phyloP scores from a whole-genome alignment of 2,329 filamentous ascomycete species.

The Fusarium pseudonygamai region DNA sequence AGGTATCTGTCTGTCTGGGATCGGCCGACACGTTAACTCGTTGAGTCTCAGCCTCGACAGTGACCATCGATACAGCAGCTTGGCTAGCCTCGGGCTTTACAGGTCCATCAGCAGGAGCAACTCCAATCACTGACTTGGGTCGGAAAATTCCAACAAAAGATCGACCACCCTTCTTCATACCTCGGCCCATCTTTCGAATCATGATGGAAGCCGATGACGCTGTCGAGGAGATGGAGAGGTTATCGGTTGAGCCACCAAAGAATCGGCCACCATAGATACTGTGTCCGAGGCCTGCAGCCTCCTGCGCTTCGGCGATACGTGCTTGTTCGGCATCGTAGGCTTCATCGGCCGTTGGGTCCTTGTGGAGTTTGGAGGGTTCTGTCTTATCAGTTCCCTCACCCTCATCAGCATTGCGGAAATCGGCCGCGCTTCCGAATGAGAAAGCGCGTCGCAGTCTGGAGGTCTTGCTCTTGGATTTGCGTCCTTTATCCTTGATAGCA shows the following conservation, averaged over 20 bases:
- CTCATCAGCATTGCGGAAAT: constrained; percentile 80
- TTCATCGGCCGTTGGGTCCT: constrained; percentile 69
- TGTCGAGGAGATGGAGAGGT: constrained; percentile 89
- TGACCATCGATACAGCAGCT: constrained; percentile 94
- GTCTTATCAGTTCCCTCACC: constrained; percentile 48
- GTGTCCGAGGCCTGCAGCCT: constrained; percentile 89
- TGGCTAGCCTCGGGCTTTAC: constrained; percentile 71
- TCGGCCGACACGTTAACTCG: constrained; percentile 80
- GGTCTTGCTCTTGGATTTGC: constrained; percentile 82
- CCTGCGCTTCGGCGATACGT: constrained; percentile 90
- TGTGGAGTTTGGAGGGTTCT: constrained; percentile 67
- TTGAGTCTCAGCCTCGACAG: constrained; percentile 91
- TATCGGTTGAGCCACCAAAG: constrained; percentile 93
- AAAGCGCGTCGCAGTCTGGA: constrained; percentile 89
- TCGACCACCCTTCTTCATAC: constrained; percentile 93
- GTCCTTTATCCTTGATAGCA: constrained; percentile 85
- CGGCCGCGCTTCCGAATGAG: constrained; percentile 94
- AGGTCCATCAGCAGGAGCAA: constrained; percentile 74
- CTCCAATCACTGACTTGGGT: constrained; percentile 89
- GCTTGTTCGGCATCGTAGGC: constrained; percentile 88
- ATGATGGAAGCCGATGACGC: constrained; percentile 91
- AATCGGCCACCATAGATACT: constrained; percentile 92
- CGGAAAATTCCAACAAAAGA: constrained; percentile 94
- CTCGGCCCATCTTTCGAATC: constrained; percentile 98
- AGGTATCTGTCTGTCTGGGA: constrained; percentile 73